These are phyloP conservation scores for Trichoderma sp. DNA, from an alignment of 2,329 filamentous ascomycete species.

Conservation along the genomic window DNA sequence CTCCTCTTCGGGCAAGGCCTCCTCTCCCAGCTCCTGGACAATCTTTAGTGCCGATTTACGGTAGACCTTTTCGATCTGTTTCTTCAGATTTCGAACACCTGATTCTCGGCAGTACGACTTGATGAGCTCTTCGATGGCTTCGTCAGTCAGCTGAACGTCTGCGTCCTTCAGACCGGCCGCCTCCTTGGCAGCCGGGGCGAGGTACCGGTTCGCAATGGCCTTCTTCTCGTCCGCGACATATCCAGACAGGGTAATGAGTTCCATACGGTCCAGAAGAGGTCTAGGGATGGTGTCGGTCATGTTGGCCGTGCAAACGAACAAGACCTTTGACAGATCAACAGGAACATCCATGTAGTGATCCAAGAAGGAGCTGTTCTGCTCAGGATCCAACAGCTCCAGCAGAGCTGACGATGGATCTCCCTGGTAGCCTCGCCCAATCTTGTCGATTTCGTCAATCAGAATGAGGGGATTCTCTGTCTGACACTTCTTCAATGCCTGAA, in stretches of 20 bases:
- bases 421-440: slow-evolving; percentile 94
- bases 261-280: slow-evolving; percentile 93
- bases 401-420: slow-evolving; percentile 93
- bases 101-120: slow-evolving; percentile 98
- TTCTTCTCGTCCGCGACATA: slow-evolving; percentile 99
- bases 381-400: slow-evolving; percentile 89
- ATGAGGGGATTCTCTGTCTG: slow-evolving; percentile 98
- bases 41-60: slow-evolving; percentile 97
- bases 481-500: slow-evolving; percentile 97
- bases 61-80: slow-evolving; percentile 99
- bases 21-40: slow-evolving; percentile 88
- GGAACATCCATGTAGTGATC: slow-evolving; percentile 99
- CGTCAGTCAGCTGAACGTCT: slow-evolving; percentile 80
- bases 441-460: slow-evolving; percentile 96
- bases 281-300: slow-evolving; percentile 98
- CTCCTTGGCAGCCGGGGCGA: slow-evolving; percentile 92
- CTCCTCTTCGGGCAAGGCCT: slow-evolving; percentile 73
- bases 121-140: slow-evolving; percentile 93
- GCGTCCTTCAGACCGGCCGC: slow-evolving; percentile 86
- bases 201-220: slow-evolving; percentile 91
- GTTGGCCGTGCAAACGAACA: slow-evolving; percentile 98
- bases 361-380: slow-evolving; percentile 95
- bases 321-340: slow-evolving; percentile 92
- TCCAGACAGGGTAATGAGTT: slow-evolving; percentile 91
- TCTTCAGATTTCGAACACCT: slow-evolving; percentile 95